A percentile compares a stretch with the other conserved stretches of the same genome.
Evolutionary conservation across 2,329 filamentous ascomycete species (phyloP).

Genomic region (Claviceps fusiformis): DNA sequence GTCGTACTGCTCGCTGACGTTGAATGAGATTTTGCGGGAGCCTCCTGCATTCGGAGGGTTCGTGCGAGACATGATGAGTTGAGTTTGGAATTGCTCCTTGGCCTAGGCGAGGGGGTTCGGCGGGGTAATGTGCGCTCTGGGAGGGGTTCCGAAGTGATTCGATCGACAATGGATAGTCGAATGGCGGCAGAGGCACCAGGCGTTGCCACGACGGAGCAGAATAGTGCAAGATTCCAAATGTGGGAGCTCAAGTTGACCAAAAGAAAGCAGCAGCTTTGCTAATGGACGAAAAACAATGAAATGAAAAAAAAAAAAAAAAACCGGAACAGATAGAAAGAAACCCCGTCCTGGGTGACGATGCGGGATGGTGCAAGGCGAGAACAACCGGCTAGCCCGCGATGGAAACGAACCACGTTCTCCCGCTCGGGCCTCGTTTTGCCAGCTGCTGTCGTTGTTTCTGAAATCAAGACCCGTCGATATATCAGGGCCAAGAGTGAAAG

Average conservation of each 20-base stretch:
- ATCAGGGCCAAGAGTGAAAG: neutral
- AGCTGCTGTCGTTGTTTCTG: neutral
- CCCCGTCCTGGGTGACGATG: neutral
- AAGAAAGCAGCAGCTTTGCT: neutral
- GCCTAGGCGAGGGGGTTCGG: neutral
- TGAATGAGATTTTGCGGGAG: conserved; percentile 96
- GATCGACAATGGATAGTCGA: neutral
- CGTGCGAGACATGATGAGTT: conserved; percentile 39
- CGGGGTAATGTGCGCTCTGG: neutral
- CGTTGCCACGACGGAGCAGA: neutral
- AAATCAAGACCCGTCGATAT: neutral
- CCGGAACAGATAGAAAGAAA: too few relatives aligned
- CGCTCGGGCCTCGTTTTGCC: conserved; percentile 6
- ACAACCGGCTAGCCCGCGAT: conserved; percentile 1
- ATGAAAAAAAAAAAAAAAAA: too few relatives aligned
- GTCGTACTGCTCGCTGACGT: conserved; percentile 98
- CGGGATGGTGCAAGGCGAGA: neutral
- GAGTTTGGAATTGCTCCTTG: neutral
- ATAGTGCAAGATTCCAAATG: neutral
- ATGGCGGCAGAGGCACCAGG: neutral
- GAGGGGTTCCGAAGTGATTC: neutral
- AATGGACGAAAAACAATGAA: neutral
- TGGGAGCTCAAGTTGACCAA: neutral
- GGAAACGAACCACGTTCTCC: conserved; percentile 2
- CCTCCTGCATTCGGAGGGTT: conserved; percentile 44